phyloP scores from a whole-genome alignment of 106 monocot species.

The Xerophyta viscosa region DNA sequence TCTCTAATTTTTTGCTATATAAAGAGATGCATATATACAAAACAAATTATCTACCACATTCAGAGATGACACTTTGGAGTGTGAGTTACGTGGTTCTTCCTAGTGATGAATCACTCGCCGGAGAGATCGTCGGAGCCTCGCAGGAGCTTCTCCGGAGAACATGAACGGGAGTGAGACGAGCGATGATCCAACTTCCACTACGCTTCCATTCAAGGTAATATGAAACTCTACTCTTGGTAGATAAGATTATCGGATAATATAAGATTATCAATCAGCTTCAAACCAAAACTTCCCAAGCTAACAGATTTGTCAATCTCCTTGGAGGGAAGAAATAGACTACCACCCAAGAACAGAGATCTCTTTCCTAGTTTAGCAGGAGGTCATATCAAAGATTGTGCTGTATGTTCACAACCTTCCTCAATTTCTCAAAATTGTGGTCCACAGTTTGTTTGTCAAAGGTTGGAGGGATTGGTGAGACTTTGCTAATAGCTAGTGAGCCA shows the following conservation, averaged over 20 bases:
- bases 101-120: too few species aligned
- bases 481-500: slow-evolving; percentile 89
- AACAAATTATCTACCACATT: too few species aligned
- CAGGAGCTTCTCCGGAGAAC: too few species aligned
- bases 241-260: neutral
- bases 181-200: too few species aligned
- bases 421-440: slow-evolving; percentile 63
- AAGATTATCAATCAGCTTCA: neutral
- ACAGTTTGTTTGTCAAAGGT: slow-evolving; percentile 65
- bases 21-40: too few species aligned
- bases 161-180: too few species aligned
- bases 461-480: slow-evolving; percentile 76
- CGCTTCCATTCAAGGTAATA: neutral
- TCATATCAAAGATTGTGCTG: slow-evolving; percentile 72
- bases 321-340: neutral
- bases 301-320: neutral
- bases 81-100: too few species aligned
- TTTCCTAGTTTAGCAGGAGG: slow-evolving; percentile 23
- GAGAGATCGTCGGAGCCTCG: too few species aligned
- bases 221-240: neutral
- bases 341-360: neutral
- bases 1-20: too few species aligned
- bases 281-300: neutral
- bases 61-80: too few species aligned
- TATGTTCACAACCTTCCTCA: slow-evolving; percentile 95